Conservation (phyloP, 257 asterid genomes). For the Ligustrum vulgare region DNA sequence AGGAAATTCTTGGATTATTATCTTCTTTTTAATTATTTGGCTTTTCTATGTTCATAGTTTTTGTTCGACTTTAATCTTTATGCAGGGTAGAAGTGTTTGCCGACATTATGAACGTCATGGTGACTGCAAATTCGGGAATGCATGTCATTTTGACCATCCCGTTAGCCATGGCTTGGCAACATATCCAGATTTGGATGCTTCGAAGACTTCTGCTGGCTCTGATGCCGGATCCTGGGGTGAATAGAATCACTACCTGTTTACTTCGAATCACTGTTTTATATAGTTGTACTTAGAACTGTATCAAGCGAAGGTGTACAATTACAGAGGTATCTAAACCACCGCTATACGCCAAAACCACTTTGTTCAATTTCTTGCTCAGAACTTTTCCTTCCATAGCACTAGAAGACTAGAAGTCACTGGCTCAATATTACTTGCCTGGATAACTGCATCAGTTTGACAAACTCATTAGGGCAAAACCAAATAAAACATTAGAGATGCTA, state of each 20-base stretch:
- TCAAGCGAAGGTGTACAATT: constrained; percentile 59
- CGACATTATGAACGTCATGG: constrained; percentile 33
- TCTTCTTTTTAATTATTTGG: not conserved
- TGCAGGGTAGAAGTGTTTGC: constrained; percentile 36
- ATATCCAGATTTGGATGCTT: constrained; percentile 5
- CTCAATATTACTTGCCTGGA: too few relatives aligned
- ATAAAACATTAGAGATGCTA: too few relatives aligned
- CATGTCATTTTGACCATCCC: constrained; percentile 42
- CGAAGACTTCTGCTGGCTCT: not conserved
- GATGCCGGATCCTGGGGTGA: constrained; percentile 15
- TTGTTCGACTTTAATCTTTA: not conserved
- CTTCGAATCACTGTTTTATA: not conserved
- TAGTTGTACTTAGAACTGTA: not conserved
- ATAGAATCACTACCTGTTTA: not conserved
- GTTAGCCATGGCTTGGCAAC: constrained; percentile 2
- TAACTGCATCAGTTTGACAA: too few relatives aligned
- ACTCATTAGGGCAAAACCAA: too few relatives aligned
- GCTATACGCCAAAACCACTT: constrained; percentile 94
- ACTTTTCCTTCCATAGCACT: constrained; percentile 39
- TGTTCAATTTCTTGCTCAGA: constrained; percentile 65
- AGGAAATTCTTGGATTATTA: not conserved
- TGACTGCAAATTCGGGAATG: constrained; percentile 37
- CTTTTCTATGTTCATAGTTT: not conserved
- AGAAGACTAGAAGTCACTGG: constrained; percentile 33
- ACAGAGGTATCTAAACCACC: constrained; percentile 99